Evolutionary conservation across 2,329 filamentous ascomycete genomes (phyloP).

Genomic region (Paecilomyces sp.): DNA sequence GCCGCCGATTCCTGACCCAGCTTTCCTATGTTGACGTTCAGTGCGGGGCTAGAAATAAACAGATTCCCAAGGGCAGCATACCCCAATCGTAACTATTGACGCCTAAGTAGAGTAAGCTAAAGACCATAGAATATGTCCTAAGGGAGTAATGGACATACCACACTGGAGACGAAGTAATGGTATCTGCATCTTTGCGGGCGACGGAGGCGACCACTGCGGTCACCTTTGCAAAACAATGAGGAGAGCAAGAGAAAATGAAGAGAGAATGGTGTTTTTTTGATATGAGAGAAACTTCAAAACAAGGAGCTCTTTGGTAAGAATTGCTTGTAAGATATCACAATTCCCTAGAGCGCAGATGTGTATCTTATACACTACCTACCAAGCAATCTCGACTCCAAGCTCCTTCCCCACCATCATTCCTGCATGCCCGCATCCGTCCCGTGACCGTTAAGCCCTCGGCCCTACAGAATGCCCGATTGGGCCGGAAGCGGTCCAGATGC

Average conservation of each 20-base stretch:
- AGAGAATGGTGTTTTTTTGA: background rate
- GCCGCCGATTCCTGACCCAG: slow-evolving; percentile 79
- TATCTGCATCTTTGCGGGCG: slow-evolving; percentile 54
- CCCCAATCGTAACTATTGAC: slow-evolving; percentile 99
- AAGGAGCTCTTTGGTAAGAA: background rate
- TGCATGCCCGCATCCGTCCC: slow-evolving; percentile 2
- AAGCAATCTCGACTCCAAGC: background rate
- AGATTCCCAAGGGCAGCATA: slow-evolving; percentile 28
- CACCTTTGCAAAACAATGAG: slow-evolving; percentile 2
- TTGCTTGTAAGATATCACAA: background rate
- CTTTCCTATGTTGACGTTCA: slow-evolving; percentile 56
- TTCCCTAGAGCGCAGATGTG: background rate
- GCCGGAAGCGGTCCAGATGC: background rate
- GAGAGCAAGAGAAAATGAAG: background rate
- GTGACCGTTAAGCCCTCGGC: background rate
- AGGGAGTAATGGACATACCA: slow-evolving; percentile 36
- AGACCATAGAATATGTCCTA: background rate
- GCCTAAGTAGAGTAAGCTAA: slow-evolving; percentile 44
- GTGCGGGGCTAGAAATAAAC: slow-evolving; percentile 20
- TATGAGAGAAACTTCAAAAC: background rate
- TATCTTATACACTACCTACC: background rate
- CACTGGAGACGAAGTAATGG: slow-evolving; percentile 70
- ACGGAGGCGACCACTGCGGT: background rate
- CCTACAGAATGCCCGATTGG: background rate
- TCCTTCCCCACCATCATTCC: slow-evolving; percentile 1